A percentile compares a stretch with the other conserved stretches of the same genome.
Conservation (phyloP, 306 rosid genomes). For the Ormosia emarginata region DNA sequence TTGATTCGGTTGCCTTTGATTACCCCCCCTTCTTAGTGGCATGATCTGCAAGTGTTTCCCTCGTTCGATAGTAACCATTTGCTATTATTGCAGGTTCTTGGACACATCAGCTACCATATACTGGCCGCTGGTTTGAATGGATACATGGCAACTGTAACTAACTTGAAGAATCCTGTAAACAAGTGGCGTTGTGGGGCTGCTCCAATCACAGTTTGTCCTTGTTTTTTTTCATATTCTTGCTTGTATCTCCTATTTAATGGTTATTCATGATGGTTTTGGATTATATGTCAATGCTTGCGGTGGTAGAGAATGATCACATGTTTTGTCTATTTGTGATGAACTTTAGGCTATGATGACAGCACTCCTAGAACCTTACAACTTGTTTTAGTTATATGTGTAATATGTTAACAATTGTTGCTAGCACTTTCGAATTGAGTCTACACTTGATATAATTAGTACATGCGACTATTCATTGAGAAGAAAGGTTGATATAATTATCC, state of each 20-base stretch:
- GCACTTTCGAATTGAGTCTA: too few species aligned
- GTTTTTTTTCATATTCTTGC: neutral
- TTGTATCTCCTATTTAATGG: neutral
- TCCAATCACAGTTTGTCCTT: conserved; percentile 63
- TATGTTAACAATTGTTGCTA: too few species aligned
- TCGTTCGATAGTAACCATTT: conserved; percentile 7
- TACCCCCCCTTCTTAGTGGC: conserved; percentile 8
- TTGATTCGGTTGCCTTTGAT: conserved; percentile 11
- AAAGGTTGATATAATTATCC: too few species aligned
- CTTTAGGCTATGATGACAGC: conserved; percentile 91
- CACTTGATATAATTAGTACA: too few species aligned
- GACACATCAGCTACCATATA: conserved; percentile 88
- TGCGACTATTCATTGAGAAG: too few species aligned
- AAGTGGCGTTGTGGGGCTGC: conserved; percentile 97
- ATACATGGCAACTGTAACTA: conserved; percentile 88
- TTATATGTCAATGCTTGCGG: neutral
- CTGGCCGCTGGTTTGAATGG: conserved; percentile 93
- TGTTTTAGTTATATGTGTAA: too few species aligned
- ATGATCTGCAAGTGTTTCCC: neutral
- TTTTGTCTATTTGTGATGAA: conserved; percentile 18
- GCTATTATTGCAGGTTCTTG: conserved; percentile 69
- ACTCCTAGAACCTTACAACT: too few species aligned
- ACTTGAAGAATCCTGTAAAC: conserved; percentile 79
- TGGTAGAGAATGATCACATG: neutral
- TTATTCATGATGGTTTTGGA: neutral